Evolutionary conservation across 768 basidiomycete genomes (phyloP), one percentile per base, ranked within the genome.

Genomic region (Auriscalpium vulgare): DNA sequence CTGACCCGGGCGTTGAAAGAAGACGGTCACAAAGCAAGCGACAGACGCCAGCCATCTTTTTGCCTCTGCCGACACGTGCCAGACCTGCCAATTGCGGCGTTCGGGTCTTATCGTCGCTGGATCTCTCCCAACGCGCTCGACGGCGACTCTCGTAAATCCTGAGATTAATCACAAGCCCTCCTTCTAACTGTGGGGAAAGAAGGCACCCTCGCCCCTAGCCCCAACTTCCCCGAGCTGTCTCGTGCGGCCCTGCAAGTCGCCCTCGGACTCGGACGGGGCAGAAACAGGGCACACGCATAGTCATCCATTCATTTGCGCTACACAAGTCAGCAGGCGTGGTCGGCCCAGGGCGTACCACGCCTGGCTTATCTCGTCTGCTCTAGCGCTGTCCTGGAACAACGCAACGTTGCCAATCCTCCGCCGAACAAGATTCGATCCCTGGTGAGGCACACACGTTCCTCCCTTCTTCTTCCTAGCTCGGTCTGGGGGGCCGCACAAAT

Each of bases 401-500:
- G 40, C 40, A 43, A 43, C 14, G 40, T 43, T 43, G 40, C 17
- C 40, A 43, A 43, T 13, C 40, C 13, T 43, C 40, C 40, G 40
- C 17, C 14, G 40, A 17, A 43, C 40, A 11, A 17, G n/a, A 43
- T 2, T 17, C n/a, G 7, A 43, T 2, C 3, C 40, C 6, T 43
- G 40, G 17, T 4, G 40, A 43, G 14, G 17, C 40, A 43, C 40
- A 14, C 40, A 43, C 40, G 40, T 43, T 43, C 17, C 45, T 47
- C 14, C 55, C 37, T 37, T 17, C 47, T n/a, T 14, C 16, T 54
- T 58, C 37, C 50, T 50, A 13, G 16, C 37, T 23, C 36, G 29
- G 11, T 54, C 36, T 54, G 47, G 52, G 35, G 38, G 46, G 10
- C n/a, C 37, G 36, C 37, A 29, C 50, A 53, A 60, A 60, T 17